These are phyloP conservation scores for Mycena indigotica DNA, from an alignment of 768 basidiomycete genomes.

Conservation along the genomic window DNA sequence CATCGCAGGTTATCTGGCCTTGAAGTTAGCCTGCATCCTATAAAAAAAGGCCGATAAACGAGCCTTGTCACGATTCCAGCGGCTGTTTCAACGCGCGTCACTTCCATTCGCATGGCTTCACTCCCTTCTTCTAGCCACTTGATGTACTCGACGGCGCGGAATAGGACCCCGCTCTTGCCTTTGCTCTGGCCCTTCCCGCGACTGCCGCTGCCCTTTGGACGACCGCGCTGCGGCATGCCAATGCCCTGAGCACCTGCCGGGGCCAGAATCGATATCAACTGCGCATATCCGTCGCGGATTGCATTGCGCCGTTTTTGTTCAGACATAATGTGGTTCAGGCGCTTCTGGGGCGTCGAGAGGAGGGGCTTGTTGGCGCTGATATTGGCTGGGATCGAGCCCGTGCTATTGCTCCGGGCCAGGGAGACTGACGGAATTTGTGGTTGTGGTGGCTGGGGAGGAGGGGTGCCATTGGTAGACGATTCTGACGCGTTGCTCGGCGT, in stretches of 20 bases:
- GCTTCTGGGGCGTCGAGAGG: conserved; percentile 82
- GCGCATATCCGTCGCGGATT: conserved; percentile 87
- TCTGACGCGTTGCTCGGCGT: conserved; percentile 24
- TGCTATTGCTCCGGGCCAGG: conserved; percentile 1
- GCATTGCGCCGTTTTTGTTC: conserved; percentile 93
- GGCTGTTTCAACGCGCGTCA: conserved; percentile 65
- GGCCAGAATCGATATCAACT: conserved; percentile 78
- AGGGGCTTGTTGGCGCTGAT: conserved; percentile 59
- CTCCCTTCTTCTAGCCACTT: conserved; percentile 85
- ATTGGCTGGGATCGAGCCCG: conserved; percentile 16
- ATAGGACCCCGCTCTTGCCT: conserved; percentile 88
- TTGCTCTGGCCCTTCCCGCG: conserved; percentile 70
- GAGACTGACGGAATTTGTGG: conserved; percentile 12
- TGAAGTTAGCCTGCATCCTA: too few species aligned
- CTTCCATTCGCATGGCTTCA: conserved; percentile 69
- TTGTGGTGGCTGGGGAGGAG: conserved; percentile 5
- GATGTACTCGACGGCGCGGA: conserved; percentile 84
- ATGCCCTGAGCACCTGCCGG: conserved; percentile 70
- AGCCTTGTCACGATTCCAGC: conserved; percentile 67
- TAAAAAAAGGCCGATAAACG: too few species aligned
- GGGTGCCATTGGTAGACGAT: conserved; percentile 7
- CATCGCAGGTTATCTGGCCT: too few species aligned
- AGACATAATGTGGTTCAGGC: conserved; percentile 91
- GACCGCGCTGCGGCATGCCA: conserved; percentile 74
- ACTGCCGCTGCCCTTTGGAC: conserved; percentile 78